A percentile compares a stretch with the other conserved stretches of the same genome.
These are phyloP conservation scores for Silybum marianum DNA, from an alignment of 129 eudicot species.

Conservation along the genomic window DNA sequence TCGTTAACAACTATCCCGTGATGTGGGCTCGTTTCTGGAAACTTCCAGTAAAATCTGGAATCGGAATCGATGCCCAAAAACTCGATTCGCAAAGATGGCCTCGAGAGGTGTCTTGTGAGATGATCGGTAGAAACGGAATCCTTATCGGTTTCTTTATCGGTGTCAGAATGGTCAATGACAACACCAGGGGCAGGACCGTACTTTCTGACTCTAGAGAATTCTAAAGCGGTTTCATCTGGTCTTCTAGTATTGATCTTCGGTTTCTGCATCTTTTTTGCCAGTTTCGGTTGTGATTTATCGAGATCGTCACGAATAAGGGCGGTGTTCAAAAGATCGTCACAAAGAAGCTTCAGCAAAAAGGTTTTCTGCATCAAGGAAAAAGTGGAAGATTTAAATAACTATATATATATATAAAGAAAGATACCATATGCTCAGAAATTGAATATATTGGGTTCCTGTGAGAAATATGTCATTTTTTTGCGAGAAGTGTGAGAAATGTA, in stretches of 20 bases:
- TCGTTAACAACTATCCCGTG: conserved; percentile 30
- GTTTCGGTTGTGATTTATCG: conserved; percentile 3
- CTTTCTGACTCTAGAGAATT: too few relatives aligned
- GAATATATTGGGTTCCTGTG: neutral
- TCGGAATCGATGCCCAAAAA: conserved; percentile 50
- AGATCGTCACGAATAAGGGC: conserved; percentile 36
- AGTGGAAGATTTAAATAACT: conserved; percentile 1
- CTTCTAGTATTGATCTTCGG: too few relatives aligned
- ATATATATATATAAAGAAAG: neutral
- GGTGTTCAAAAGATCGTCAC: conserved; percentile 46
- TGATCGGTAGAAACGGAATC: neutral
- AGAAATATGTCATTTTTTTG: too few relatives aligned
- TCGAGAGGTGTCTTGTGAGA: conserved; percentile 12
- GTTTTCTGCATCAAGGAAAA: conserved; percentile 48
- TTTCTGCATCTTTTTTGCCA: neutral
- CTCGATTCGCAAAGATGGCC: conserved; percentile 38
- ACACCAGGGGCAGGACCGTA: neutral
- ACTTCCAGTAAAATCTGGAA: conserved; percentile 58
- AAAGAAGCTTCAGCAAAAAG: conserved; percentile 43
- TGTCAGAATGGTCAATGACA: neutral
- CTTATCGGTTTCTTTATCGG: neutral
- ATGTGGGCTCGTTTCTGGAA: conserved; percentile 31
- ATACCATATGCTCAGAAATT: neutral
- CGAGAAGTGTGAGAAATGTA: too few relatives aligned
- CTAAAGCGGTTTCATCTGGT: too few relatives aligned